Evolutionary conservation across 306 rosid species (phyloP).

Genomic region (Astragalus membranaceus): DNA sequence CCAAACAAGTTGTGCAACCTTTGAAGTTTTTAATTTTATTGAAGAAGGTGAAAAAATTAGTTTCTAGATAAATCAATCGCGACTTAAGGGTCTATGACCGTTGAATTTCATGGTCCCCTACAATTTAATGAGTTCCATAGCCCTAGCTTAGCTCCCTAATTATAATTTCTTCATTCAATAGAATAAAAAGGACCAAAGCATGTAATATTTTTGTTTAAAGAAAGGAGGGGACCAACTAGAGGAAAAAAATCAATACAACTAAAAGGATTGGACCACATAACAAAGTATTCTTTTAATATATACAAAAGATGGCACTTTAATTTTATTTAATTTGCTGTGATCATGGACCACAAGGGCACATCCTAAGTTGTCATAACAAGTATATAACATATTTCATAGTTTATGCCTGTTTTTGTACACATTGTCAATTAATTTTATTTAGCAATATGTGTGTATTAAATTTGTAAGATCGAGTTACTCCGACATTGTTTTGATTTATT

Average conservation of each 20-base stretch:
- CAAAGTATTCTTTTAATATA: conserved; percentile 19
- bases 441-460: not conserved
- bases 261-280: conserved; percentile 22
- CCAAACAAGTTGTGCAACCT: not conserved
- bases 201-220: not conserved
- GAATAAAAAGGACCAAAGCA: not conserved
- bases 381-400: conserved; percentile 8
- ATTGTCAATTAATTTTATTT: not conserved
- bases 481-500: no score
- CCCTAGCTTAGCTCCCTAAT: conserved; percentile 15
- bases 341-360: conserved; percentile 34
- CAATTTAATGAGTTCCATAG: not conserved
- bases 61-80: not conserved
- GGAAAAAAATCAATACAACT: not conserved
- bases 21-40: not conserved
- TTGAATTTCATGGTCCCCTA: conserved; percentile 17
- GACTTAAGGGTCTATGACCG: not conserved
- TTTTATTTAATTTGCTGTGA: not conserved
- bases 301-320: not conserved
- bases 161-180: conserved; percentile 2
- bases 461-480: no score
- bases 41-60: conserved; percentile 10
- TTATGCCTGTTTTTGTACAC: conserved; percentile 20
- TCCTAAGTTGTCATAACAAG: conserved; percentile 22
- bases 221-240: conserved; percentile 14